Conservation (phyloP, 176 grass and related monocot species). For the Bothriochloa decipiens region DNA sequence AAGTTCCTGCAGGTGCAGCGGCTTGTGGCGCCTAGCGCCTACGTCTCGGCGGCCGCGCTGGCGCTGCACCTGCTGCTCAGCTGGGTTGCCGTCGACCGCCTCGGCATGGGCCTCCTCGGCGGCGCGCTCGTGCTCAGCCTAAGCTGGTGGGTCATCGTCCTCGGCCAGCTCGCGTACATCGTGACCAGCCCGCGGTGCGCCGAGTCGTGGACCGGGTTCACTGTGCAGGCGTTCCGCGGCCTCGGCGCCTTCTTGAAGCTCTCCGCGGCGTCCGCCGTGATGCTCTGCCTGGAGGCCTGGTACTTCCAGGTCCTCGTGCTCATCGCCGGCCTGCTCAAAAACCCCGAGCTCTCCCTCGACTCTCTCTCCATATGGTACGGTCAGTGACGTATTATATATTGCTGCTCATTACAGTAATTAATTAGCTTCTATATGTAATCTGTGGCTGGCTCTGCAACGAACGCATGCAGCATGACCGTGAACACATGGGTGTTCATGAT, state of each 20-base stretch:
- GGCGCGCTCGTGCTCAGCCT: constrained; percentile 72
- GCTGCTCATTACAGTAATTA: no score
- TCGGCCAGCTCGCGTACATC: constrained; percentile 76
- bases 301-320: constrained; percentile 92
- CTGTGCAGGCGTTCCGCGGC: constrained; percentile 62
- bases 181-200: constrained; percentile 59
- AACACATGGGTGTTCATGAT: constrained; percentile 80
- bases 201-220: constrained; percentile 77
- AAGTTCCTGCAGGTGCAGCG: constrained; percentile 93
- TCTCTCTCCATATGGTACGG: constrained; percentile 80
- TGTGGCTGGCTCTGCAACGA: no score
- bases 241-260: constrained; percentile 40
- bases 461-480: constrained; percentile 21
- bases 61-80: constrained; percentile 63
- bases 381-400: no score
- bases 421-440: no score
- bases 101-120: constrained; percentile 71
- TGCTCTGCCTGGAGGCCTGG: constrained; percentile 88
- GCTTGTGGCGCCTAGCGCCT: constrained; percentile 87
- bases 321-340: constrained; percentile 71
- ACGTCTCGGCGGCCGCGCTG: constrained; percentile 53
- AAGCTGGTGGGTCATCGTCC: constrained; percentile 75
- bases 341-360: constrained; percentile 78
- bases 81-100: constrained; percentile 59
- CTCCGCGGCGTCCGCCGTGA: constrained; percentile 74